Base-by-base conservation (phyloP, 441 rosid species). In the Pelargonium cotyledonis region DNA sequence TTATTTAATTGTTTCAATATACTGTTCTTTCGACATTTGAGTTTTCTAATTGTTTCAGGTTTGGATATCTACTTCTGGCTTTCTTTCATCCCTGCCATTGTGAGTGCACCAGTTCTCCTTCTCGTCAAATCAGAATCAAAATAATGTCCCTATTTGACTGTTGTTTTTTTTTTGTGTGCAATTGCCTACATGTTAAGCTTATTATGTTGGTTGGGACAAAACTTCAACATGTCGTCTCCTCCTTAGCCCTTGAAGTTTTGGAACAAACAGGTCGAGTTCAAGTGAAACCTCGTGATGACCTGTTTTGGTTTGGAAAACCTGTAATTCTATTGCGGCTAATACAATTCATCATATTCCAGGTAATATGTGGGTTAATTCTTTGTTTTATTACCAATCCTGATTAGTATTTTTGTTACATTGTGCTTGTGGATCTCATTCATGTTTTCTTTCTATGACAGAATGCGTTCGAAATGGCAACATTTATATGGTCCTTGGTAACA, bases 391-490 rank as follows among this genome's bases (percentile, higher is more conserved):
- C 29, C 8, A 15, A 15, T 53, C 2, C 14, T 14, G 18, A 16
- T 53, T 53, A 38, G 3, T 53, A 4, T 53, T 53, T 15, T 15
- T 6, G 31, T 41, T 69, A 57, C 63, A 47, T 18, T 15, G 38
- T 31, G 38, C 38, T 0, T 12, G 14, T 21, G 29, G 14, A 74
- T 66, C 69, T 68, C 41, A 66, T 57, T 60, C 18, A 19, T 46
- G 68, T 46, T 67, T 55, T 66, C 63, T 31, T 18, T 2, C 5
- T 58, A 68, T 44, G 79, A 82, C 84, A 94, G 99, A 94, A 94
- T 85, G 95, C 97, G 29, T 94, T 94, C 19, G 97, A 91, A 82
- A 94, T 94, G 99, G 97, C 97, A 63, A 94, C 96, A 66, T 91
- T 91, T 70, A 78, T 91, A 70, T 93, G 98, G 98, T 86, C 94